Evolutionary conservation across 257 asterid species (phyloP), one percentile per base, ranked within the genome.

Genomic region (Plantago elongata): DNA sequence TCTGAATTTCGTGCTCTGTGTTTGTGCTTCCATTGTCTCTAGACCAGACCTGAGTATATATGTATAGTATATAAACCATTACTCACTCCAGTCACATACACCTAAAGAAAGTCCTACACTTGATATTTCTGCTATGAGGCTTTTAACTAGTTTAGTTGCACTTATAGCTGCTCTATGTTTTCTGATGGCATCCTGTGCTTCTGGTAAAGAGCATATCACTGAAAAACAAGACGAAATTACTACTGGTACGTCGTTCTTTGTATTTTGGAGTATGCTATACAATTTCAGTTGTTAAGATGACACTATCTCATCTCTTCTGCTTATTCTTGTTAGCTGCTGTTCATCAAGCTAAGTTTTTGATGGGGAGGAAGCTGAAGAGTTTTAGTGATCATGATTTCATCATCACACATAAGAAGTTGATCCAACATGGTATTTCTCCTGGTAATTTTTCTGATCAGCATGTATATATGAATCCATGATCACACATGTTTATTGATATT

Each of bases 1-100:
- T 81, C 81, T 78, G 69, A 60, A 71, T 88, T 78, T 83, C 78
- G 96, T 85, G 96, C 83, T 88, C 66, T 71, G 94, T 85, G 87
- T 77, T 55, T 57, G 73, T 74, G 64, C 72, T 69, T 71, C 67
- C 60, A 54, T 27, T 47, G 67, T 68, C 74, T 74, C 50, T 47
- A 44, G 12, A 34, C 40, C 40, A 34, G 40, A 34, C 40, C 40
- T 34, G 40, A 7, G 7, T 34, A 34, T 34, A 34, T 34, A 34
- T 34, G 2, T 22, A 22, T 22, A n/a, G n/a, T n/a, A 22, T 34
- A 34, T 7, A 34, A 1, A 7, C 40, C 4, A 34, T 7, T 1
- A 34, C 40, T 46, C 40, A 52, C 52, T 7, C 30, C 55, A 45
- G 45, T 62, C 81, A 81, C 76, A 81, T 69, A 79, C 73, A 62